Conservation (phyloP, 2,329 filamentous ascomycete species). For the Arthroderma uncinatum region DNA sequence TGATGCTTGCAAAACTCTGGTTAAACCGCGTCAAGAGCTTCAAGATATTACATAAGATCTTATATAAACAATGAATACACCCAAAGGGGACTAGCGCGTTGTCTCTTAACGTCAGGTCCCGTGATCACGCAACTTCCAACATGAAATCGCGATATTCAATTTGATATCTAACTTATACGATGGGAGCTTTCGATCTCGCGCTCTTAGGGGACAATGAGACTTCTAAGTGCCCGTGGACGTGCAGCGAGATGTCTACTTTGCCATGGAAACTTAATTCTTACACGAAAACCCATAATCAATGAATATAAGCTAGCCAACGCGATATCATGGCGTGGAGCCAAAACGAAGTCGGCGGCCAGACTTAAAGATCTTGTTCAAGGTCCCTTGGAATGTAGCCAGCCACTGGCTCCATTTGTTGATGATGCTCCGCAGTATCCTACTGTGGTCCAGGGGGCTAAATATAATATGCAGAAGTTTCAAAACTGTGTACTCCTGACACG, state of each 20-base stretch:
- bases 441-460: constrained; percentile 75
- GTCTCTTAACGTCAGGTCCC: not conserved
- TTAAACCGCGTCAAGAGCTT: not conserved
- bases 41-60: not conserved
- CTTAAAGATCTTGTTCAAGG: constrained; percentile 48
- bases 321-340: constrained; percentile 23
- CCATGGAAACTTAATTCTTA: not conserved
- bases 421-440: constrained; percentile 60
- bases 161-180: too few species aligned
- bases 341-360: constrained; percentile 29
- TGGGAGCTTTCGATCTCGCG: not conserved
- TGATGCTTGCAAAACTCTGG: constrained; percentile 1
- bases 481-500: constrained; percentile 86
- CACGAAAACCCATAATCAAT: not conserved
- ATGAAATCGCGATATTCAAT: not conserved
- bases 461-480: constrained; percentile 80
- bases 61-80: not conserved
- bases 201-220: not conserved
- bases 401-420: constrained; percentile 34
- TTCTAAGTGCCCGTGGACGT: not conserved
- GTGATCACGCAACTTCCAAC: not conserved
- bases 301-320: not conserved
- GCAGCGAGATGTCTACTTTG: not conserved
- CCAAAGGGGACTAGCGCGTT: not conserved
- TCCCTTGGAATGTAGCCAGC: constrained; percentile 35